Base-by-base conservation (phyloP, 371 early-diverging fungal genomes). In the Chytridium lagenaria region DNA sequence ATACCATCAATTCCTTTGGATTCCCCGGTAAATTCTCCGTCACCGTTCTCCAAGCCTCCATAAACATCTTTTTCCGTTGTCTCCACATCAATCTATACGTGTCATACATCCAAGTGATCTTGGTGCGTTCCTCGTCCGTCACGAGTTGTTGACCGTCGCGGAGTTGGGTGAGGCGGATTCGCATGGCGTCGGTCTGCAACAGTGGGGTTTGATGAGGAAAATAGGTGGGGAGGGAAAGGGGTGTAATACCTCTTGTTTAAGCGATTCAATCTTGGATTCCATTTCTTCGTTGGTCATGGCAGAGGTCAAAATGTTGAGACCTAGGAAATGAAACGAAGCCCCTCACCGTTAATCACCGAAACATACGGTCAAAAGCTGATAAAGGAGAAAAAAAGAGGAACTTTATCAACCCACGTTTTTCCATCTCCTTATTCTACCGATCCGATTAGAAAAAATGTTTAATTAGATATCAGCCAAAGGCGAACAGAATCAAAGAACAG, bases 21-120 rank as follows among this genome's bases (percentile, higher is more conserved):
- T 83, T 83, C 23, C 77, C 78, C 22, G 76, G 80, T 57, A 86
- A 72, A 16, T 77, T 80, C 71, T 88, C 88, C 23, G 78, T 76
- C 31, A 87, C 80, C 19, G 78, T 40, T 31, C 72, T 78, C 66
- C 81, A 80, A 16, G 81, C 78, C 31, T 84, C 80, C 40, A 76
- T 80, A 64, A 86, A 87, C 80, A 82, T 76, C 59, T 79, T 74
- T 74, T 83, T 85, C 40, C 88, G 74, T 22, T 74, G 40, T 36
- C 76, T 63, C 88, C 88, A 88, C 61, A 80, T 74, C 65, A 78
- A 80, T 34, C 78, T 66, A 75, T 77, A 78, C 30, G 59, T 67
- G 2, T 76, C 78, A 22, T 80, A 71, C 2, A 72, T 30, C 23
- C 30, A 34, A 38, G 76, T 76, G 40, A 75, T 73, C 59, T 36